Evolutionary conservation across 2,329 filamentous ascomycete species (phyloP).

Genomic region (Pseudogymnoascus sp.): DNA sequence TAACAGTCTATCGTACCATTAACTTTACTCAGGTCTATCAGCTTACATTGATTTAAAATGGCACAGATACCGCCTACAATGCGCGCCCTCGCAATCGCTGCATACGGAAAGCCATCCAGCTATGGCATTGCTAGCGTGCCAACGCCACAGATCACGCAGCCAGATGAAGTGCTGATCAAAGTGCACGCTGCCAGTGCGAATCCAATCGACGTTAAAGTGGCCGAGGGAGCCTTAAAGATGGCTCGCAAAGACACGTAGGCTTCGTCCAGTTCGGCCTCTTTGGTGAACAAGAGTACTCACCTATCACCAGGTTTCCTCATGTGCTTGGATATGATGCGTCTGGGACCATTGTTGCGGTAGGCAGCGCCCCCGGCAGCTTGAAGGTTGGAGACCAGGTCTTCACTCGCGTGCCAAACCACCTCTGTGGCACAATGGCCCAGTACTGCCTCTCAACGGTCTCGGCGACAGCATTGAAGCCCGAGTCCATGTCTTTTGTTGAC

Average conservation of each 20-base stretch:
- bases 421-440: slow-evolving; percentile 28
- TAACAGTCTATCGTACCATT: background rate
- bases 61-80: slow-evolving; percentile 20
- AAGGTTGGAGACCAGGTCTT: slow-evolving; percentile 31
- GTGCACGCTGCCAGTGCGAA: slow-evolving; percentile 40
- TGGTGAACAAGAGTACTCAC: background rate
- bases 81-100: slow-evolving; percentile 21
- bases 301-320: background rate
- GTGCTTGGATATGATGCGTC: slow-evolving; percentile 24
- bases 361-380: slow-evolving; percentile 25
- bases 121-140: slow-evolving; percentile 34
- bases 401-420: slow-evolving; percentile 27
- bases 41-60: slow-evolving; percentile 14
- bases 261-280: background rate
- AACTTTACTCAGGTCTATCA: background rate
- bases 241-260: slow-evolving; percentile 29
- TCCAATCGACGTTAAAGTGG: slow-evolving; percentile 39
- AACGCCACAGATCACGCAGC: slow-evolving; percentile 36
- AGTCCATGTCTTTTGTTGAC: slow-evolving; percentile 34
- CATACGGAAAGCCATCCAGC: slow-evolving; percentile 21
- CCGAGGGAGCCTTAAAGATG: slow-evolving; percentile 31
- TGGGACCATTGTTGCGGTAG: slow-evolving; percentile 29
- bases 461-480: slow-evolving; percentile 32
- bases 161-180: slow-evolving; percentile 39
- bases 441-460: slow-evolving; percentile 21